Conservation (phyloP, 2,329 filamentous ascomycete genomes). For the Colletotrichum acutatum region DNA sequence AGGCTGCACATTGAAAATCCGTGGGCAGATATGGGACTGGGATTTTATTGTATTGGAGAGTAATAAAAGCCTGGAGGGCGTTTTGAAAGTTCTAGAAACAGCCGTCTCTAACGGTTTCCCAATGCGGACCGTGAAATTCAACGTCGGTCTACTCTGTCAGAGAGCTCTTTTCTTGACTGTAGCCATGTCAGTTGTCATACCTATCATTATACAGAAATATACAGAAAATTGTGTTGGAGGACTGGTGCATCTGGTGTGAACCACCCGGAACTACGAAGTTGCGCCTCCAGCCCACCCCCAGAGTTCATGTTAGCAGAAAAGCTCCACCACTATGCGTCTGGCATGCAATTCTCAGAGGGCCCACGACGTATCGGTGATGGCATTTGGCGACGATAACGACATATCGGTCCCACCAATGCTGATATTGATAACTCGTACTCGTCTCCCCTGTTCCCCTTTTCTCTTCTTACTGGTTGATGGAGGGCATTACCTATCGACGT, state of each 20-base stretch:
- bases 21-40: background rate
- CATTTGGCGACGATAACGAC: constrained; percentile 32
- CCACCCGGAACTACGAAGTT: background rate
- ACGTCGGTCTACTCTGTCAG: background rate
- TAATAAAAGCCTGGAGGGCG: background rate
- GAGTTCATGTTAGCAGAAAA: constrained; percentile 1
- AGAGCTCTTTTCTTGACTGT: background rate
- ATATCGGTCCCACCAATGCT: constrained; percentile 23
- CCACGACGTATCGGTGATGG: constrained; percentile 34
- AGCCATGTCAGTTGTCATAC: background rate
- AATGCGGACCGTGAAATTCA: background rate
- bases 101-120: background rate
- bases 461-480: constrained; percentile 15
- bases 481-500: constrained; percentile 3
- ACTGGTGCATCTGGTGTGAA: background rate
- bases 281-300: background rate
- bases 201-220: background rate
- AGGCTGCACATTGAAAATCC: background rate
- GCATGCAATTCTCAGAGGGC: constrained; percentile 27
- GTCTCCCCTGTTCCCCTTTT: constrained; percentile 17
- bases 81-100: background rate
- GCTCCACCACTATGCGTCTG: constrained; percentile 25
- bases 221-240: background rate
- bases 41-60: background rate
- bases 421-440: constrained; percentile 1